Base-by-base conservation (phyloP, 345 rosid genomes). In the Salix brachista region DNA sequence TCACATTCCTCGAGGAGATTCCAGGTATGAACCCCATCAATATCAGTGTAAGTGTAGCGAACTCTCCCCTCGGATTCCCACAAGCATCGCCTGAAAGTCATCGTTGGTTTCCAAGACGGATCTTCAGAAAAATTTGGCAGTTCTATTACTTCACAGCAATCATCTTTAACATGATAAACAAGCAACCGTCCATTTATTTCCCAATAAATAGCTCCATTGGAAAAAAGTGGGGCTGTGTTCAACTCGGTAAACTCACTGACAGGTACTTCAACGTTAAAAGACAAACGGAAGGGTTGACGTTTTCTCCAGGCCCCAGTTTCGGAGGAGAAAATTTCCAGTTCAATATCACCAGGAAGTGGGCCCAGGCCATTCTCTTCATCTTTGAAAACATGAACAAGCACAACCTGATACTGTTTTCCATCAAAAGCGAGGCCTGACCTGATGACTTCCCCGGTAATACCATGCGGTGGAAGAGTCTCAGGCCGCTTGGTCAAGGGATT, bases 21-120 rank as follows among this genome's bases (percentile, higher is more conserved):
- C 85, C 78, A 72, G 19, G 69, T 54, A 1, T 82, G 80, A 82
- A 82, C 42, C 8, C 82, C 80, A 5, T 72, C 74, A 36, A 10
- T 8, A 62, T 79, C 84, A 30, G 71, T 8, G 32, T 82, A 76
- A 42, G 71, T 25, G 48, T 68, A 76, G 19, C 64, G 71, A 37
- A 82, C 52, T 62, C 39, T 48, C 23, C 80, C 80, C 18, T 69
- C 61, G 12, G 75, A 76, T 68, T 82, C 82, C 75, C 78, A 72
- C 34, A 79, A 76, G 71, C 80, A 62, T 28, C 71, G 58, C 72
- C n/a, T 41, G 72, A 52, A 50, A 69, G 32, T 42, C 50, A 80
- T 67, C 1, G 25, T 21, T 46, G 79, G 36, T 52, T 66, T 65
- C 74, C 75, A 74, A 8, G 79, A 73, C 81, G 67, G n/a, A 18